phyloP scores from a whole-genome alignment of 116 monocot species.

The Iris pallida region DNA sequence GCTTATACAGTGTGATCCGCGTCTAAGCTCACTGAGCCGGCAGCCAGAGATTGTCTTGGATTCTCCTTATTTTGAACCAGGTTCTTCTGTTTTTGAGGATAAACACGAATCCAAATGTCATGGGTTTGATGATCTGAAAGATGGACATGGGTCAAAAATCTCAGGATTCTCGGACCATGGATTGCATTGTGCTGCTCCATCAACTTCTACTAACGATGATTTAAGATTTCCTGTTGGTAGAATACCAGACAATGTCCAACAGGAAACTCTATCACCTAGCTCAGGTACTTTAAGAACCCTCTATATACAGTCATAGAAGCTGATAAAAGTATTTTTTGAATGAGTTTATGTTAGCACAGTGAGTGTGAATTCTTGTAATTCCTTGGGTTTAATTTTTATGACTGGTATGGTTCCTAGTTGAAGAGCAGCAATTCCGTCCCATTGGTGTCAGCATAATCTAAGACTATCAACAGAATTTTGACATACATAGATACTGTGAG shows the following conservation, averaged over 20 bases:
- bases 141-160: constrained; percentile 20
- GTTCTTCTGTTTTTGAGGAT: constrained; percentile 47
- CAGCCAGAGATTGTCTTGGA: constrained; percentile 3
- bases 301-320: no score
- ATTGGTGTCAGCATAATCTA: no score
- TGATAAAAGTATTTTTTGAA: no score
- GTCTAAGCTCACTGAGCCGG: background rate
- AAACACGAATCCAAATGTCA: constrained; percentile 30
- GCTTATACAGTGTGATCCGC: constrained; percentile 59
- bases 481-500: no score
- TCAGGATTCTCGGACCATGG: constrained; percentile 19
- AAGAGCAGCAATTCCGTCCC: no score
- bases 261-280: constrained; percentile 30
- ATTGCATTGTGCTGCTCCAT: constrained; percentile 23
- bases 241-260: constrained; percentile 16
- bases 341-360: no score
- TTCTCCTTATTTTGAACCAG: constrained; percentile 18
- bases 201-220: constrained; percentile 28
- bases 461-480: no score
- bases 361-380: no score
- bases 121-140: constrained; percentile 25
- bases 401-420: no score
- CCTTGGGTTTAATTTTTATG: no score
- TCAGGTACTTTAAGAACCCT: constrained; percentile 22
- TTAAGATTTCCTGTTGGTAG: constrained; percentile 20